phyloP scores from a whole-genome alignment of 2,329 filamentous ascomycete species.

The Penicillium crustosum region DNA sequence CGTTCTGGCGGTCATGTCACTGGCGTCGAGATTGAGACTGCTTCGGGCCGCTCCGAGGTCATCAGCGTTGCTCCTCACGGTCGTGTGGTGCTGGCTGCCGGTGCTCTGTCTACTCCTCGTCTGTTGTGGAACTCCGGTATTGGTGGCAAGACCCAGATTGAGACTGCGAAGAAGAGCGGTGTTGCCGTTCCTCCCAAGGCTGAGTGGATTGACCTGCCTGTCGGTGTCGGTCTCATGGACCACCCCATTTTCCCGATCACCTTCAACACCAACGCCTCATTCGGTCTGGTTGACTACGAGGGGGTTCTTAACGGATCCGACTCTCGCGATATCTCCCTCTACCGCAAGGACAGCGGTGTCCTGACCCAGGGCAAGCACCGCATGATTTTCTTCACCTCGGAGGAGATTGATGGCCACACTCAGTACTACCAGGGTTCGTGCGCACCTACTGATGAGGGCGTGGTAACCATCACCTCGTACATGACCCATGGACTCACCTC shows the following conservation, averaged over 20 bases:
- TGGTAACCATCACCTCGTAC: slow-evolving; percentile 26
- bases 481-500: slow-evolving; percentile 32
- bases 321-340: slow-evolving; percentile 24
- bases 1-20: slow-evolving; percentile 62
- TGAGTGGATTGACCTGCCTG: slow-evolving; percentile 54
- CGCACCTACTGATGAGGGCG: slow-evolving; percentile 17
- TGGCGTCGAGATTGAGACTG: slow-evolving; percentile 43
- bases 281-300: slow-evolving; percentile 19
- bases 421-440: slow-evolving; percentile 31
- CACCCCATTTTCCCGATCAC: slow-evolving; percentile 28
- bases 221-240: slow-evolving; percentile 54
- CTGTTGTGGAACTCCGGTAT: slow-evolving; percentile 69
- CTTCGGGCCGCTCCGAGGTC: slow-evolving; percentile 52
- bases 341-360: slow-evolving; percentile 22
- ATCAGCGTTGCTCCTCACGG: slow-evolving; percentile 62
- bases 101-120: slow-evolving; percentile 68
- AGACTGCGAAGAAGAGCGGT: slow-evolving; percentile 46
- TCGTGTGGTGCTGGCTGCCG: slow-evolving; percentile 67
- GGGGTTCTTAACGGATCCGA: slow-evolving; percentile 22
- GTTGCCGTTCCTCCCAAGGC: slow-evolving; percentile 43
- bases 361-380: slow-evolving; percentile 29
- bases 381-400: slow-evolving; percentile 29
- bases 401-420: slow-evolving; percentile 25
- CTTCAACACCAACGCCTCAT: slow-evolving; percentile 21
- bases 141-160: slow-evolving; percentile 56